Percentiles rank a stretch among this genome's conserved stretches.
These are phyloP conservation scores for Colletotrichum orchidophilum DNA, from an alignment of 2,329 filamentous ascomycete species.

Conservation along the genomic window DNA sequence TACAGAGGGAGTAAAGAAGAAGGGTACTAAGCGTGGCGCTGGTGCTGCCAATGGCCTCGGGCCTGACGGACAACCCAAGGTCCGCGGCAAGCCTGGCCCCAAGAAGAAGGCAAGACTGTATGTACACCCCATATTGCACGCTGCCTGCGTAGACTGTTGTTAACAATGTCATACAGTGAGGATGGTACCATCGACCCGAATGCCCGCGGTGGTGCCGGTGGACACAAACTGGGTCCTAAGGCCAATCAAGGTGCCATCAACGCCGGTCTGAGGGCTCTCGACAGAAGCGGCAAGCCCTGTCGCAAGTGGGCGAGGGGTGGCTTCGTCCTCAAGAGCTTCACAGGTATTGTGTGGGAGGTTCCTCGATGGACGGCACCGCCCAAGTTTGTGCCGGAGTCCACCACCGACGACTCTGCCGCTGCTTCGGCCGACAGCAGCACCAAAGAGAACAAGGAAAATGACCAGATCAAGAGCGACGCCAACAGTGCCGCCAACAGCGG, in stretches of 20 bases:
- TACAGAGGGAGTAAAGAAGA: slow-evolving; percentile 74
- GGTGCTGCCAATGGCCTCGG: slow-evolving; percentile 68
- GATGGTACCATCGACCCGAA: slow-evolving; percentile 70
- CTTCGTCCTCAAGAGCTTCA: slow-evolving; percentile 91
- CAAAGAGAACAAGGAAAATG: slow-evolving; percentile 73
- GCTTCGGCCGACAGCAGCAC: slow-evolving; percentile 63
- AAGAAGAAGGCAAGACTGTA: slow-evolving; percentile 98
- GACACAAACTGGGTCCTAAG: slow-evolving; percentile 92
- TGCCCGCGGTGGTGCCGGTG: slow-evolving; percentile 55
- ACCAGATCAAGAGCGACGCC: slow-evolving; percentile 58
- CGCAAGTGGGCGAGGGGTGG: slow-evolving; percentile 88
- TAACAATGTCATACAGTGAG: slow-evolving; percentile 55
- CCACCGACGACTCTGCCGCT: slow-evolving; percentile 55
- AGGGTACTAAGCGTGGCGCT: slow-evolving; percentile 76
- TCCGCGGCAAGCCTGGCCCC: slow-evolving; percentile 87
- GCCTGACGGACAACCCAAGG: slow-evolving; percentile 72
- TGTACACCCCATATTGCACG: slow-evolving; percentile 50
- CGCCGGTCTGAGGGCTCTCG: slow-evolving; percentile 90
- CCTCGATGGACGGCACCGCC: slow-evolving; percentile 82
- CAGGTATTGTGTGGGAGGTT: slow-evolving; percentile 84
- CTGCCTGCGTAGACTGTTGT: slow-evolving; percentile 4
- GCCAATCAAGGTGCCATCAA: slow-evolving; percentile 98
- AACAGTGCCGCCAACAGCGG: slow-evolving; percentile 49
- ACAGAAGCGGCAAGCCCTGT: slow-evolving; percentile 90
- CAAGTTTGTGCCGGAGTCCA: slow-evolving; percentile 59